Percentiles rank a stretch among this genome's conserved stretches.
Conservation (phyloP, 139 green algal species). For the Tetraselmis chui region DNA sequence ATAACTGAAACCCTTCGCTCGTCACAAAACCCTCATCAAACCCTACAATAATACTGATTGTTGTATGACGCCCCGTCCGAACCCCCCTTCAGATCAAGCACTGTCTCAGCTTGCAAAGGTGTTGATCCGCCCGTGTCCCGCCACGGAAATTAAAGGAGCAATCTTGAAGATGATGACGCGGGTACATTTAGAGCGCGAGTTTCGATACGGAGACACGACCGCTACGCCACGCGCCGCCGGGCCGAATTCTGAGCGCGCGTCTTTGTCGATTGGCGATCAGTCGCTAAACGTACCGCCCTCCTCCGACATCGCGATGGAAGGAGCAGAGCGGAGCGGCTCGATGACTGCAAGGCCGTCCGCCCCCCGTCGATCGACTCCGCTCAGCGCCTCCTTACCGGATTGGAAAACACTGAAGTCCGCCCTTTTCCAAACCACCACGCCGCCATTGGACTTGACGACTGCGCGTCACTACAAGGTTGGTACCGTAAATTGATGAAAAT, state of each 20-base stretch:
- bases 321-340: too few species aligned
- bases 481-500: too few species aligned
- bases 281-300: neutral
- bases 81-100: too few species aligned
- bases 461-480: too few species aligned
- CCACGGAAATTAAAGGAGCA: conserved; percentile 36
- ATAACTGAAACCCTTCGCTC: too few species aligned
- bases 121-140: conserved; percentile 22
- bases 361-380: neutral
- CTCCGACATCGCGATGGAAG: neutral
- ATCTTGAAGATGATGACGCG: conserved; percentile 39
- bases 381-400: neutral
- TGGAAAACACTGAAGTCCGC: neutral
- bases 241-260: too few species aligned
- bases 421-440: neutral
- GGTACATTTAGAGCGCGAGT: conserved; percentile 35
- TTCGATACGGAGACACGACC: neutral
- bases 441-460: too few species aligned
- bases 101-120: neutral
- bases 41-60: too few species aligned
- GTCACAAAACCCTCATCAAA: too few species aligned
- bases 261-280: neutral
- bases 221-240: neutral
- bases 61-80: too few species aligned
- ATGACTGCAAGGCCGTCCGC: neutral